Conservation (phyloP, 768 basidiomycete species). For the Lanmaoa pseudosensibilis region DNA sequence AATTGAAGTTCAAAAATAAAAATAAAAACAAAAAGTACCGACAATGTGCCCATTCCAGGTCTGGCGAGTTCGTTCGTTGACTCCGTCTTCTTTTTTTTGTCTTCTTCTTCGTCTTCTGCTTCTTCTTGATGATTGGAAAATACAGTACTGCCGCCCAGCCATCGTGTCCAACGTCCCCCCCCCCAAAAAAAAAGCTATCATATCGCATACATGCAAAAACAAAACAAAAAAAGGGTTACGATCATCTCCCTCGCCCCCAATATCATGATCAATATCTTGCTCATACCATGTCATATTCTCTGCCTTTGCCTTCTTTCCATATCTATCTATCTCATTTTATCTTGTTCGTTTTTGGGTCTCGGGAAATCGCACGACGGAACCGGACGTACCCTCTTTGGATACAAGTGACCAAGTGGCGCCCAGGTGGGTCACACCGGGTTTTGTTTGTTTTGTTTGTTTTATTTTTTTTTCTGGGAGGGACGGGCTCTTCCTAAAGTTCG, state of each 20-base stretch:
- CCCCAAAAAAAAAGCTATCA: too few relatives aligned
- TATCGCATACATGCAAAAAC: too few relatives aligned
- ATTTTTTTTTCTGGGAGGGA: too few relatives aligned
- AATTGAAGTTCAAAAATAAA: background rate
- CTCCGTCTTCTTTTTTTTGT: background rate
- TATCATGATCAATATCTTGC: too few relatives aligned
- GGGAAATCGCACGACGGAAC: slow-evolving; percentile 10
- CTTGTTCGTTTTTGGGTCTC: background rate
- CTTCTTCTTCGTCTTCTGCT: background rate
- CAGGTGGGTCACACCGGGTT: too few relatives aligned
- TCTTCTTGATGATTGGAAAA: background rate
- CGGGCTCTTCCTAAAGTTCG: background rate
- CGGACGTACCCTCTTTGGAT: slow-evolving; percentile 3
- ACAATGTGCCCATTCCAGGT: slow-evolving; percentile 12
- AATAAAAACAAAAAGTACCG: background rate
- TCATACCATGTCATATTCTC: too few relatives aligned
- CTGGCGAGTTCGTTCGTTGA: background rate
- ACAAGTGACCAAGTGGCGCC: too few relatives aligned
- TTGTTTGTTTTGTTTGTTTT: too few relatives aligned
- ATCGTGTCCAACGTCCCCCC: too few relatives aligned
- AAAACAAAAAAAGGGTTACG: background rate
- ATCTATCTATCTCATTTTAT: too few relatives aligned
- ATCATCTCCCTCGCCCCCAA: background rate
- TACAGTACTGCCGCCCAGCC: background rate
- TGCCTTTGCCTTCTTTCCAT: background rate